A percentile compares a stretch with the other conserved stretches of the same genome.
These are phyloP conservation scores for Solanum piurae DNA, from an alignment of 257 asterid species.

Conservation along the genomic window DNA sequence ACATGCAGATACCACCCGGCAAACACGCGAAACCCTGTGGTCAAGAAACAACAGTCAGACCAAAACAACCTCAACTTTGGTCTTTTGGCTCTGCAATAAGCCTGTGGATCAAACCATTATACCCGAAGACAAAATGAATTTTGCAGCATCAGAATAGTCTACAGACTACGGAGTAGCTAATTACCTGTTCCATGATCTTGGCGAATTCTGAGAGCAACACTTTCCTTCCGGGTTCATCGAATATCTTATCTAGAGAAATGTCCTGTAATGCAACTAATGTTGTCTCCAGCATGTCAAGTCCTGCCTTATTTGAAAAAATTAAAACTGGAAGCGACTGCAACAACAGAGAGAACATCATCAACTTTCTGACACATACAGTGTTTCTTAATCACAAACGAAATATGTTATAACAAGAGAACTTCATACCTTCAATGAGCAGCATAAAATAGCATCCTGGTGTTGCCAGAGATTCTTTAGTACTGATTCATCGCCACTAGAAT, in stretches of 20 bases:
- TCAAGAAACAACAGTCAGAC: neutral
- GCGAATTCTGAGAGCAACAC: conserved; percentile 63
- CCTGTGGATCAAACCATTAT: neutral
- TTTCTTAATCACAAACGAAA: neutral
- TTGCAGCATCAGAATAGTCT: neutral
- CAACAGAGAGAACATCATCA: neutral
- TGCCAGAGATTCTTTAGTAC: conserved; percentile 84
- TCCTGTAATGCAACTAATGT: conserved; percentile 88
- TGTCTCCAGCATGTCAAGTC: conserved; percentile 94
- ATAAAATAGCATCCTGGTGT: conserved; percentile 84
- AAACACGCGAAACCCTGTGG: conserved; percentile 64
- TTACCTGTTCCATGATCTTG: conserved; percentile 92
- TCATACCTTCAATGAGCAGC: conserved; percentile 93
- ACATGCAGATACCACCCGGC: conserved; percentile 87
- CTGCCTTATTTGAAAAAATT: conserved; percentile 88
- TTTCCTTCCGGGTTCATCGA: conserved; percentile 72
- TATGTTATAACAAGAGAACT: neutral
- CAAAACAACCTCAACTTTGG: neutral
- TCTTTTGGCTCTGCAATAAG: neutral
- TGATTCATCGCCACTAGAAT: conserved; percentile 42
- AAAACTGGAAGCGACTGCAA: conserved; percentile 75
- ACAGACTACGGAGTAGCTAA: neutral
- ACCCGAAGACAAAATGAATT: neutral
- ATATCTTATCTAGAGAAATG: conserved; percentile 71
- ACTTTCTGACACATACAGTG: neutral